Evolutionary conservation across 192 early-diverging fungal species (phyloP), one percentile per base, ranked within the genome.

Genomic region (Coemansia reversa): DNA sequence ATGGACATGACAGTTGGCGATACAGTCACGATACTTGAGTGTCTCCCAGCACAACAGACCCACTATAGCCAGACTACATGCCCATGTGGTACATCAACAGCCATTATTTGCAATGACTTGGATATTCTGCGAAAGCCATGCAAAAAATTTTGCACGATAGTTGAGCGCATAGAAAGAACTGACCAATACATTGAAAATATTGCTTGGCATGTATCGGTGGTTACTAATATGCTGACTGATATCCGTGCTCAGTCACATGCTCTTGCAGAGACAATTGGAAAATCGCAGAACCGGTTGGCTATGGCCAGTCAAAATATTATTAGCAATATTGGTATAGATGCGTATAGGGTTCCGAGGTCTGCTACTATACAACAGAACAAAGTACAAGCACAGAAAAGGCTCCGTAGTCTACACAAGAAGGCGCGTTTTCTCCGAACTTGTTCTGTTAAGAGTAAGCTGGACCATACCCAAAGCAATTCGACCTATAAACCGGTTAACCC

Each of bases 141-240:
- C 20, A 52, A 50, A n/a, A 63, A 70, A 47, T 30, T 70, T 50
- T 60, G 63, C 33, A 42, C 55, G 6, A 53, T 67, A n/a, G 55
- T 70, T 4, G 64, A 51, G 60, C 74, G 74, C 22, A 69, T 76
- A 16, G 74, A 70, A 35, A 67, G 67, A 51, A 61, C 74, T 4
- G 65, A 65, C 47, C 51, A 57, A 1, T 65, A 74, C 58, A 60
- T 72, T 7, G 35, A 61, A n/a, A 63, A 55, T 23, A 54, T 67
- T 51, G 56, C 63, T 12, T 58, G 57, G 28, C 67, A 70, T 52
- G 68, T 68, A 14, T 67, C 60, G 20, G 61, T 52, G 4, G 60
- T 67, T 39, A 49, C 65, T 32, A 32, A 35, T 16, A 35, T 76
- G 22, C 32, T 76, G 22, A 58, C 60, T 45, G 65, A 70, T 62